Evolutionary conservation across 2,329 filamentous ascomycete genomes (phyloP).

Genomic region (Arachnomyces sp.): DNA sequence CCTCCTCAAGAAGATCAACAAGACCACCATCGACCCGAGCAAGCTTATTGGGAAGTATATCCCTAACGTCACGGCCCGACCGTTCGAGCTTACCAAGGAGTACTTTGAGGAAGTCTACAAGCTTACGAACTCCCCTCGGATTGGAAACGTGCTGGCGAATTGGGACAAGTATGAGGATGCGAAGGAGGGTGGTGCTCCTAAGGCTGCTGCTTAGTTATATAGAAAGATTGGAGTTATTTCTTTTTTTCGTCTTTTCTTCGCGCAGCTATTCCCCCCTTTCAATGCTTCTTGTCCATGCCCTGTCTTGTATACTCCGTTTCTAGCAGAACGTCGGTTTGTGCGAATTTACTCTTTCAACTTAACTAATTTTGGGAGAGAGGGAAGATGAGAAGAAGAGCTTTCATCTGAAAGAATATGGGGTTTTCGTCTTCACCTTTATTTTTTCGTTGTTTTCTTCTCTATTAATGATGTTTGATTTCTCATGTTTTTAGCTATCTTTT

Average conservation of each 20-base stretch:
- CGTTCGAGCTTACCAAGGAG: conserved; percentile 93
- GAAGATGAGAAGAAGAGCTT: too few relatives aligned
- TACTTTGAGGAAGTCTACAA: conserved; percentile 99
- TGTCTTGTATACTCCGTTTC: not conserved
- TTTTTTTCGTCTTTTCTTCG: not conserved
- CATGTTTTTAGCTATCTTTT: too few relatives aligned
- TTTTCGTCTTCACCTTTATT: too few relatives aligned
- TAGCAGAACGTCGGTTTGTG: too few relatives aligned
- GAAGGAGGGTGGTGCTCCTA: conserved; percentile 16
- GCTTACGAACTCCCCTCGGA: conserved; percentile 68
- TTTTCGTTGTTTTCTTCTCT: too few relatives aligned
- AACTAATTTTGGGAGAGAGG: too few relatives aligned
- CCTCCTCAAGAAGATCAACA: conserved; percentile 99
- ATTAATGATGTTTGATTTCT: too few relatives aligned
- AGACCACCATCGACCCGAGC: conserved; percentile 93
- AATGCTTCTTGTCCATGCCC: not conserved
- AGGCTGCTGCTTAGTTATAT: conserved; percentile 12
- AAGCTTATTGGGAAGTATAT: conserved; percentile 99
- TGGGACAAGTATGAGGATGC: conserved; percentile 63
- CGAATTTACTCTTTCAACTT: too few relatives aligned
- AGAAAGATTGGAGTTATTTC: conserved; percentile 5
- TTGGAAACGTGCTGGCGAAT: conserved; percentile 62
- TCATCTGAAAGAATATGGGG: too few relatives aligned
- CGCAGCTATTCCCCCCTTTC: not conserved
- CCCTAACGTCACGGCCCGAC: conserved; percentile 92